Base-by-base conservation (phyloP, 1,284 basidiomycete genomes). In the Exobasidium rhododendri region DNA sequence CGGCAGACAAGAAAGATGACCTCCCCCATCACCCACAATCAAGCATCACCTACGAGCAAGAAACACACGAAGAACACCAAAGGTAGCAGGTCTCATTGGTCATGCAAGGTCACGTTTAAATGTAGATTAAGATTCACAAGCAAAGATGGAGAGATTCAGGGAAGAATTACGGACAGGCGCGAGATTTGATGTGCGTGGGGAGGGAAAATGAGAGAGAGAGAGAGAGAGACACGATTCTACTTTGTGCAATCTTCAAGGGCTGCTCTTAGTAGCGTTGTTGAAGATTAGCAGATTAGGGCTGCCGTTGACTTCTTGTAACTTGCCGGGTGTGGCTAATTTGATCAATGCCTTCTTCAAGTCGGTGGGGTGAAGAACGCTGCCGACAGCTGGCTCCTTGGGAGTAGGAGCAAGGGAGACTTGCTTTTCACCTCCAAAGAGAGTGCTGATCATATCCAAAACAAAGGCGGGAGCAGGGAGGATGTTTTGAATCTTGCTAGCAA, bases 291-390 rank as follows among this genome's bases (percentile, higher is more conserved):
- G 66, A 66, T 79, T 78, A 46, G 68, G 61, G 26, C 73, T 79
- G 64, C 74, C 75, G 1, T 55, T 13, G 28, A 79, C 62, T 43
- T 67, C 75, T 0, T 72, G 66, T 24, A 94, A 82, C 35, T 83
- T 65, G 62, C 82, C 85, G n/a, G 75, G 71, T 58, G 84, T 87
- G 24, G 88, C 82, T 14, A 94, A 83, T 20, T 81, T 82, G 61
- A 88, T 59, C 46, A 94, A 74, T 4, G 89, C 88, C 73, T 85
- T 83, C 87, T 90, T 93, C 69, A 94, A 82, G 78, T 88, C 85
- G 24, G 77, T 70, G 24, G 92, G 88, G 0, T 59, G 29, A 22
- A 79, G 57, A 1, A 71, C 69, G 54, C 68, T 86, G 83, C 44
- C 91, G 71, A 56, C 75, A 5, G 2, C 29, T 59, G 75, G 59